Conservation (phyloP, 495 filamentous ascomycete genomes). For the Lichina pygmaea region DNA sequence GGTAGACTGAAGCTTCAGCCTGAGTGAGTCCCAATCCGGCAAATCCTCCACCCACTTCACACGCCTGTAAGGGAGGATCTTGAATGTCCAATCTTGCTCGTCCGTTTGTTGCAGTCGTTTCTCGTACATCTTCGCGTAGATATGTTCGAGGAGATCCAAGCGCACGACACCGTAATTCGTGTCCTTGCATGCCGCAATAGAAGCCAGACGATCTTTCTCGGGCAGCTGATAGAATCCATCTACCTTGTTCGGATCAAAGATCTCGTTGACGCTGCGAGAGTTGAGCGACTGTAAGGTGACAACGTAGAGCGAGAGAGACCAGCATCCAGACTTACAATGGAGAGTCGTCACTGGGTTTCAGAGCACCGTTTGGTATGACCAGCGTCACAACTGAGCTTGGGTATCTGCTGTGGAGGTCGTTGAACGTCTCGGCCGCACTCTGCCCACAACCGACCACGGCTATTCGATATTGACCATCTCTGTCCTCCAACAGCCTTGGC, state of each 20-base stretch:
- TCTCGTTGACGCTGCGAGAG: constrained; percentile 56
- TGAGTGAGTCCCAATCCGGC: constrained; percentile 12
- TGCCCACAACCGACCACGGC: constrained; percentile 76
- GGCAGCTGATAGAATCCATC: constrained; percentile 42
- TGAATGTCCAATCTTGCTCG: constrained; percentile 50
- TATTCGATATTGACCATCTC: constrained; percentile 31
- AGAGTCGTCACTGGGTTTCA: constrained; percentile 81
- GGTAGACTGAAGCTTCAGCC: constrained; percentile 11
- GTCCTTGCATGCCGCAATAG: constrained; percentile 34
- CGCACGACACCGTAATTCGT: constrained; percentile 94
- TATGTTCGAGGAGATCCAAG: constrained; percentile 56
- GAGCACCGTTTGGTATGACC: constrained; percentile 49
- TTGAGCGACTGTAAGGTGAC: not conserved
- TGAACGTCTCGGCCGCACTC: constrained; percentile 86
- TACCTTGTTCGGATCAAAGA: constrained; percentile 71
- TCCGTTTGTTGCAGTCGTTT: constrained; percentile 47
- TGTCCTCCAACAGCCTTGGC: constrained; percentile 30
- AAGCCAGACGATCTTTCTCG: constrained; percentile 27
- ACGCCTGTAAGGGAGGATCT: constrained; percentile 39
- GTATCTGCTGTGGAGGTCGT: constrained; percentile 59
- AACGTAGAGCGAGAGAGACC: not conserved
- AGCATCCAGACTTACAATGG: constrained; percentile 45
- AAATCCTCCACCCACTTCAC: constrained; percentile 30
- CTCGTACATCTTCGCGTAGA: constrained; percentile 65
- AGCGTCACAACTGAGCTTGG: constrained; percentile 52